Percentiles rank a stretch among this genome's conserved stretches.
phyloP scores from a whole-genome alignment of 805 yeast species.

The Cyberlindnera subsufficiens region DNA sequence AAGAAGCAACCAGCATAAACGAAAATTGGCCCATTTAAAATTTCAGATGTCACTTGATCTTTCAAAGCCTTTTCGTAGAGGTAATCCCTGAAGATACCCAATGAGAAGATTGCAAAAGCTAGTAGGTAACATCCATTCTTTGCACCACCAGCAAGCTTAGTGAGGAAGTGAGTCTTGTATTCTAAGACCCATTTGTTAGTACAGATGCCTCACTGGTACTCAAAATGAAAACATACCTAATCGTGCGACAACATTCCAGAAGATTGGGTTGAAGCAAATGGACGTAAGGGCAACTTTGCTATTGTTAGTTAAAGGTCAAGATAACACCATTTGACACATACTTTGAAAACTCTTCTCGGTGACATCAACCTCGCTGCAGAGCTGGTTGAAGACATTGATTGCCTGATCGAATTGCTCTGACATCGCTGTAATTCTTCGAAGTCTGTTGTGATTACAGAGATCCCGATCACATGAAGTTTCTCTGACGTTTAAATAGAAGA shows the following conservation, averaged over 20 bases:
- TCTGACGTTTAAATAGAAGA: too few species aligned
- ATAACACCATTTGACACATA: slow-evolving; percentile 8
- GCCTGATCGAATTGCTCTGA: slow-evolving; percentile 10
- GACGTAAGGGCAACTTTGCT: slow-evolving; percentile 45
- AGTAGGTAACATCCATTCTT: slow-evolving; percentile 77
- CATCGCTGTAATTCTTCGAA: slow-evolving; percentile 5
- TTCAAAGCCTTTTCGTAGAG: slow-evolving; percentile 65
- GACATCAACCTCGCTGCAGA: slow-evolving; percentile 20
- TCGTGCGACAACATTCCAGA: slow-evolving; percentile 93
- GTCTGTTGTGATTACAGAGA: background rate
- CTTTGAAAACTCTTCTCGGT: slow-evolving; percentile 16
- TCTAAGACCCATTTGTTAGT: slow-evolving; percentile 32
- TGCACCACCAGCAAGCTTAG: slow-evolving; percentile 66
- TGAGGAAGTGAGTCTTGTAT: slow-evolving; percentile 67
- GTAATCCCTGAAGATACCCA: slow-evolving; percentile 80
- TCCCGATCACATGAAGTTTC: too few species aligned
- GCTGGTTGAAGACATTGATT: slow-evolving; percentile 16
- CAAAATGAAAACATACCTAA: slow-evolving; percentile 28
- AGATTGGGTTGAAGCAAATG: slow-evolving; percentile 87
- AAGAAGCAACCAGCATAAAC: slow-evolving; percentile 46
- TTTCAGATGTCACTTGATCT: slow-evolving; percentile 61
- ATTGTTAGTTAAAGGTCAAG: background rate
- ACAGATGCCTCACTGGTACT: background rate
- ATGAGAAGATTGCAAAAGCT: slow-evolving; percentile 75
- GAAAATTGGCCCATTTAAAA: slow-evolving; percentile 39